Conservation (phyloP, 2,329 filamentous ascomycete species). For the Fusarium praegraminearum region DNA sequence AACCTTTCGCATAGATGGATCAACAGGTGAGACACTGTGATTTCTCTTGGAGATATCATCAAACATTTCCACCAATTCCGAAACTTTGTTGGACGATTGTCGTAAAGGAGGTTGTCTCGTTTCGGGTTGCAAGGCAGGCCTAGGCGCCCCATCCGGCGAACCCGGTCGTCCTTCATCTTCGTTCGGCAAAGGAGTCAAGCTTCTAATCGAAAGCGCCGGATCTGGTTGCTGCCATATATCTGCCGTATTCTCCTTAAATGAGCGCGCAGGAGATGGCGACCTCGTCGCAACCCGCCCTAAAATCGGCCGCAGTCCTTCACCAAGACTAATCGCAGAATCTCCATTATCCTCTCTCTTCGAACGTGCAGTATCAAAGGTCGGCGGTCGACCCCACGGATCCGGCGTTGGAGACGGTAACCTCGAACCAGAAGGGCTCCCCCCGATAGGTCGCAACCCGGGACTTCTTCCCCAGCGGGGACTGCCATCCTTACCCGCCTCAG, state of each 20-base stretch:
- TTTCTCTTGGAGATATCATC: slow-evolving; percentile 58
- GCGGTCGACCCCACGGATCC: slow-evolving; percentile 46
- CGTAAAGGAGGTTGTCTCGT: slow-evolving; percentile 27
- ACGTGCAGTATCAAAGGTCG: slow-evolving; percentile 37
- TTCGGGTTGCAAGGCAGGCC: slow-evolving; percentile 29
- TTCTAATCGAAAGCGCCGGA: slow-evolving; percentile 17
- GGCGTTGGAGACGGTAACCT: slow-evolving; percentile 48
- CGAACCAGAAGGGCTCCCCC: slow-evolving; percentile 42
- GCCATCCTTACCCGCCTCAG: slow-evolving; percentile 45
- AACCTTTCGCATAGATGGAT: slow-evolving; percentile 33
- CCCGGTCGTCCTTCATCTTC: slow-evolving; percentile 29
- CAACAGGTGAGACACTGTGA: slow-evolving; percentile 38
- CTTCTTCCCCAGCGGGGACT: slow-evolving; percentile 52
- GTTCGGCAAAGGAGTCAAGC: slow-evolving; percentile 20
- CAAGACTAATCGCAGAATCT: slow-evolving; percentile 50
- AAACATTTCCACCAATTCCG: slow-evolving; percentile 63
- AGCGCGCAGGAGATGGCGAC: slow-evolving; percentile 22
- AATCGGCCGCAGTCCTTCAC: slow-evolving; percentile 37
- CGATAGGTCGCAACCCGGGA: slow-evolving; percentile 49
- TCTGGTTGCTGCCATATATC: slow-evolving; percentile 39
- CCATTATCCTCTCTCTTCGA: slow-evolving; percentile 37
- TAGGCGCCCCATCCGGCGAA: slow-evolving; percentile 38
- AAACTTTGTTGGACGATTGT: slow-evolving; percentile 59
- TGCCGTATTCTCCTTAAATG: slow-evolving; percentile 32
- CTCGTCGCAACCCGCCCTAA: slow-evolving; percentile 22